Conservation (phyloP, 192 early-diverging fungal species). For the Radiomyces spectabilis region DNA sequence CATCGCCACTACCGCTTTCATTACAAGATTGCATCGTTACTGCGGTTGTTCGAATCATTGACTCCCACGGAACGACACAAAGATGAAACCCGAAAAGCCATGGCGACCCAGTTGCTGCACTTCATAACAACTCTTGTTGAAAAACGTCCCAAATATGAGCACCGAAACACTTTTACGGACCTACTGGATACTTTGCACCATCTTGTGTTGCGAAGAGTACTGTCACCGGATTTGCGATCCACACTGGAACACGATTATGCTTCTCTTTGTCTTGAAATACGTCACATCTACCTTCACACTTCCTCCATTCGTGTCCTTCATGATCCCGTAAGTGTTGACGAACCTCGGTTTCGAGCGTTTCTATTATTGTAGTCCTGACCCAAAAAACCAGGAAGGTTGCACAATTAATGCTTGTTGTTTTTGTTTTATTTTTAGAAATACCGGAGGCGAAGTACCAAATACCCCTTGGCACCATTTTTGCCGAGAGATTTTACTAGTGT, state of each 20-base stretch:
- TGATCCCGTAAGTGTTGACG: slow-evolving; percentile 19
- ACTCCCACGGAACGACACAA: slow-evolving; percentile 59
- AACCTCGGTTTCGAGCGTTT: too few relatives aligned
- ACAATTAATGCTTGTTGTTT: not conserved
- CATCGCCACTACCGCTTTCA: slow-evolving; percentile 12
- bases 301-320: slow-evolving; percentile 23
- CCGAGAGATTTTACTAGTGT: slow-evolving; percentile 24
- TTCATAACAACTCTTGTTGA: slow-evolving; percentile 14
- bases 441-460: slow-evolving; percentile 25
- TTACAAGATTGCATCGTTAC: slow-evolving; percentile 19
- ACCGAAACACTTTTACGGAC: slow-evolving; percentile 15
- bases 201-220: slow-evolving; percentile 8
- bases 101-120: slow-evolving; percentile 5
- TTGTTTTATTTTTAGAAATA: slow-evolving; percentile 23
- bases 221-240: not conserved
- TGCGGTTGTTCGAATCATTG: slow-evolving; percentile 85
- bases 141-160: slow-evolving; percentile 4
- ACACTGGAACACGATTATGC: slow-evolving; percentile 18
- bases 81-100: not conserved
- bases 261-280: slow-evolving; percentile 18
- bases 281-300: slow-evolving; percentile 26
- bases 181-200: slow-evolving; percentile 20
- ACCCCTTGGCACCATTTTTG: slow-evolving; percentile 31
- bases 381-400: not conserved
- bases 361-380: too few relatives aligned